These are phyloP conservation scores for Globisporangium spiculum DNA, from an alignment of 352 stramenopile species.

Conservation along the genomic window DNA sequence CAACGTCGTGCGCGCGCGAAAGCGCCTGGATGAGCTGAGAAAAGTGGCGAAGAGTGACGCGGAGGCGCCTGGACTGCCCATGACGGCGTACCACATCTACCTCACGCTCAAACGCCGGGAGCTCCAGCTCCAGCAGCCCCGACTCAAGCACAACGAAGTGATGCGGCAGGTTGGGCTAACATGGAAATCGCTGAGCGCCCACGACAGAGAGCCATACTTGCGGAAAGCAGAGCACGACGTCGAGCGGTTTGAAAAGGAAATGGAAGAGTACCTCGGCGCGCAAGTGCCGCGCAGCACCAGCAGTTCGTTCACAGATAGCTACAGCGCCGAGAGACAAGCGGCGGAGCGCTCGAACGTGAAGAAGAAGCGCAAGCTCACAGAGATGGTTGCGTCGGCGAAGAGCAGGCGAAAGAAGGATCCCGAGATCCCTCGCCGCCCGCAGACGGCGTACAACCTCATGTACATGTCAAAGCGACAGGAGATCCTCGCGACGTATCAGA, in stretches of 20 bases:
- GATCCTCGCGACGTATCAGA: constrained; percentile 49
- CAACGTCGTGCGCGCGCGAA: constrained; percentile 19
- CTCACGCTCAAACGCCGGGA: constrained; percentile 34
- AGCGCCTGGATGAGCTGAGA: constrained; percentile 40
- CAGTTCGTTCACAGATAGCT: constrained; percentile 2
- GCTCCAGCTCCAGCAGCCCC: constrained; percentile 25
- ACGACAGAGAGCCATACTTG: constrained; percentile 33
- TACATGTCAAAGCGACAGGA: constrained; percentile 56
- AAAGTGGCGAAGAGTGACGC: constrained; percentile 25
- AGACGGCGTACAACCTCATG: constrained; percentile 66
- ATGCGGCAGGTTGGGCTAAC: constrained; percentile 36
- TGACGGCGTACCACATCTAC: constrained; percentile 46
- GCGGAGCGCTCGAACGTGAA: constrained; percentile 7
- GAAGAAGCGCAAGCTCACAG: constrained; percentile 17
- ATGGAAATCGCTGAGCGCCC: constrained; percentile 40
- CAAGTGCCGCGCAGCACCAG: constrained; percentile 8
- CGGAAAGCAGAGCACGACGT: constrained; percentile 39
- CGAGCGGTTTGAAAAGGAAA: constrained; percentile 45
- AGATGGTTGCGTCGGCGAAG: neutral
- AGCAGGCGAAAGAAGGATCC: constrained; percentile 24
- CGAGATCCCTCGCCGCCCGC: constrained; percentile 26
- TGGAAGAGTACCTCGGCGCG: constrained; percentile 30
- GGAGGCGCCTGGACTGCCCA: constrained; percentile 34
- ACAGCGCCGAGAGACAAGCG: constrained; percentile 4
- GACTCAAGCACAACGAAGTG: constrained; percentile 42